Base-by-base conservation (phyloP, 2,329 filamentous ascomycete genomes). In the Fusarium keratoplasticum region DNA sequence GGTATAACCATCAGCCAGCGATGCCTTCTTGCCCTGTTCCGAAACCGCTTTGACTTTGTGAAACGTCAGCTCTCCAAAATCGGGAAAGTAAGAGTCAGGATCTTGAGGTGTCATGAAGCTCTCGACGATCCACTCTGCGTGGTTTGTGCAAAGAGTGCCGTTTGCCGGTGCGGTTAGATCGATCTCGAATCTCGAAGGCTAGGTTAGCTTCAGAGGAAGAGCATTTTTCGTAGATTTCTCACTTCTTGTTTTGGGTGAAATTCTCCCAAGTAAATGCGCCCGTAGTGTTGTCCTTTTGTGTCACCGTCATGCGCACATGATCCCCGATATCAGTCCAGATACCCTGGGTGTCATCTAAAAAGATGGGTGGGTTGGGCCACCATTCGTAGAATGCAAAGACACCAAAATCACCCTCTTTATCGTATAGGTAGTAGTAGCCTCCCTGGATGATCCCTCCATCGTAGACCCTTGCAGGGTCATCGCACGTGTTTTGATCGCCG, bases 301-400 rank as follows among this genome's bases (percentile, higher is more conserved):
- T 61, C 2, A 69, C 62, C 1, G 62, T 40, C 66, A 69, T 69
- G 7, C 66, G 62, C 22, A 69, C 62, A 57, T 69, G 66, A 40
- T 69, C 66, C 2, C 66, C 62, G 6, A 69, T 69, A 14, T 44
- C 35, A 1, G 66, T 69, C 25, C 25, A 16, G 25, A 69, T 66
- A 7, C 50, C 58, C 22, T 66, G 18, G 0, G 36, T 66, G 38
- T 67, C 50, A 38, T 67, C 64, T 22, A 67, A 33, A n/a, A 61
- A 66, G 20, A 50, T 40, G 1, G 63, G 62, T 0, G 62, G 57
- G 22, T 66, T 42, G 1, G 66, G 66, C 16, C 44, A 69, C 66
- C 66, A 69, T 33, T 69, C 66, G 18, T 69, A 69, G 9, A 66
- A 69, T 2, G 62, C 62, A 66, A 61, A 69, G 14, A 69, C 66